Evolutionary conservation across 2,329 filamentous ascomycete genomes (phyloP), one percentile per base, ranked within the genome.

Genomic region (Dactylellina sp.): DNA sequence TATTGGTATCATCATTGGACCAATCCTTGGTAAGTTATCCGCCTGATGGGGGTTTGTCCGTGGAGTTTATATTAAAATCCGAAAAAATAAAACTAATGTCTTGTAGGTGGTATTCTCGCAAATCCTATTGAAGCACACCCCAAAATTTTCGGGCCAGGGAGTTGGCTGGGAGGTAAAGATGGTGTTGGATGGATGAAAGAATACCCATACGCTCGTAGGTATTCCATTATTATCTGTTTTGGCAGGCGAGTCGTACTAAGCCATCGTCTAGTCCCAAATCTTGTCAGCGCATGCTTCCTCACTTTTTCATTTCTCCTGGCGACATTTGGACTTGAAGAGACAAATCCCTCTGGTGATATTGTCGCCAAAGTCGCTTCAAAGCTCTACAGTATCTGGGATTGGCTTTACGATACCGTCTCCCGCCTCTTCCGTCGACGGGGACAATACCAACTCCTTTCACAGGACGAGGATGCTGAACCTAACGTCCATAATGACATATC

Each of bases 1-100:
- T 77, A 84, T 88, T 18, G 87, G 87, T 11, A 83, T 87, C 53
- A 87, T 88, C 46, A 81, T 87, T n/a, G 86, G 86, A 0, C 86
- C 86, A 0, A 81, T 87, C 7, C 77, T 88, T 1, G 80, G 83
- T 25, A 42, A 40, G 55, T 24, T 20, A n/a, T n/a, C 12, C n/a
- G 39, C 39, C 6, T 18, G 9, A 28, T 24, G 7, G 24, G 5
- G 5, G 14, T 20, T 49, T 4, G 47, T 35, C 11, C 53, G 39
- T 12, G 1, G 12, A 75, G 78, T 2, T 80, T 82, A 2, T 80
- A 80, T 75, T 83, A 84, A 16, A 32, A 18, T 78, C 82, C 9
- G 83, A 83, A 2, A 80, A 83, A 14, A 7, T 81, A 81, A 3
- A 49, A 42, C 46, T 42, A 35, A 52, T 2, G 18, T 68, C 60